Evolutionary conservation across 257 asterid species (phyloP), one percentile per base, ranked within the genome.

Genomic region (Fraxinus americana): DNA sequence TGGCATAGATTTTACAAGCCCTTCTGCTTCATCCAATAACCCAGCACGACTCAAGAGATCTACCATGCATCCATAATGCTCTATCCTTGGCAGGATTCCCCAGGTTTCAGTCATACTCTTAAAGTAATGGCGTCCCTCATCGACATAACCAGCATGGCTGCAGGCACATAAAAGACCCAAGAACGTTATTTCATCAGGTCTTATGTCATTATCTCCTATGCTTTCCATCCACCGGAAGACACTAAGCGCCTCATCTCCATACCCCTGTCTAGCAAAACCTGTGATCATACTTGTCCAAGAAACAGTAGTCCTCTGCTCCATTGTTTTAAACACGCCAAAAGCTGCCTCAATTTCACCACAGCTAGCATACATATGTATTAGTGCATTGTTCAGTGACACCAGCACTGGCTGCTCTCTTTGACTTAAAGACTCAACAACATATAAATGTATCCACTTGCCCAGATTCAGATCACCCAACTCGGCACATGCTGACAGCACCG

Each of bases 11-110:
- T 87, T 84, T 48, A 92, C 93, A 11, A 91, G 74, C 71, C 70
- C 81, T 9, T 70, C 76, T 5, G 97, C 97, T 73, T 94, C 97
- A 65, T 88, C 89, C 0, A 92, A 50, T 52, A 88, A 82, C n/a
- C 98, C 97, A 17, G 96, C 97, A 5, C 97, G 97, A 67, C 97
- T 89, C 52, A 91, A 70, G 85, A 92, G 76, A 86, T 92, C 98
- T 77, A 92, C 94, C 94, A 92, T 91, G 91, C 96, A 91, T 16
- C 97, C 96, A 38, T 78, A 94, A 67, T 92, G 97, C 80, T 87
- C 94, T 41, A 94, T 88, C 63, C 68, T 81, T 1, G 94, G 97
- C 59, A 90, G 79, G 1, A 94, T 81, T 10, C 92, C 91, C 85
- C 88, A 88, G 16, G 78, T 82, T 25, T 87, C 86, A 9, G 70